Conservation (phyloP, 2,329 filamentous ascomycete species). For the Diaporthe longicolla region DNA sequence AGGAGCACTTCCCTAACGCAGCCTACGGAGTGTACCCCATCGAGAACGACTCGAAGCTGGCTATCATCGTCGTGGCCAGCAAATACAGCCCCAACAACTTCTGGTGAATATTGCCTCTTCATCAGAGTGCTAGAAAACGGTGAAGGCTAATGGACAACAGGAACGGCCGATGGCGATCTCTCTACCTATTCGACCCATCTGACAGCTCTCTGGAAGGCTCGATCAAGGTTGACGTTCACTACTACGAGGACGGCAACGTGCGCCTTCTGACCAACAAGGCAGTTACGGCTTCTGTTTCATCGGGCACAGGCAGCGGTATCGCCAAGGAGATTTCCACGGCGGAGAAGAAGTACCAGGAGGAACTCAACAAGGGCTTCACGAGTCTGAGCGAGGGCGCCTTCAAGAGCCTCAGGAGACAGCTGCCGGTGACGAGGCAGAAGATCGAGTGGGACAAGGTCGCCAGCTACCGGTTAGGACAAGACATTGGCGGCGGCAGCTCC, state of each 20-base stretch:
- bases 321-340: conserved; percentile 81
- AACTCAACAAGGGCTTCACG: conserved; percentile 91
- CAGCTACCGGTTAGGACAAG: conserved; percentile 88
- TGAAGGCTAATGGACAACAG: conserved; percentile 57
- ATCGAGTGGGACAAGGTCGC: conserved; percentile 99
- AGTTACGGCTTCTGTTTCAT: conserved; percentile 72
- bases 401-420: conserved; percentile 90
- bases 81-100: conserved; percentile 99
- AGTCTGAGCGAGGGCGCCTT: conserved; percentile 94
- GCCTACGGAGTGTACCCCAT: conserved; percentile 87
- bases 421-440: conserved; percentile 97
- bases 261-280: conserved; percentile 91
- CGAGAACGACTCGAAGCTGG: conserved; percentile 81
- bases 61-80: conserved; percentile 89
- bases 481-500: conserved; percentile 78
- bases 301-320: conserved; percentile 76
- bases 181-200: conserved; percentile 84
- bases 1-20: conserved; percentile 89
- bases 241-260: conserved; percentile 99
- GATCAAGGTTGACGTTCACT: conserved; percentile 96
- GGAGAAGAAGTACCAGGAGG: conserved; percentile 96
- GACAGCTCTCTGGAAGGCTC: conserved; percentile 78
- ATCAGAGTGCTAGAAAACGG: neutral
- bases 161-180: conserved; percentile 96
- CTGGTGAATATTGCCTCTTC: conserved; percentile 71